Base-by-base conservation (phyloP, 805 yeast species). In the Nakazawaea populi region DNA sequence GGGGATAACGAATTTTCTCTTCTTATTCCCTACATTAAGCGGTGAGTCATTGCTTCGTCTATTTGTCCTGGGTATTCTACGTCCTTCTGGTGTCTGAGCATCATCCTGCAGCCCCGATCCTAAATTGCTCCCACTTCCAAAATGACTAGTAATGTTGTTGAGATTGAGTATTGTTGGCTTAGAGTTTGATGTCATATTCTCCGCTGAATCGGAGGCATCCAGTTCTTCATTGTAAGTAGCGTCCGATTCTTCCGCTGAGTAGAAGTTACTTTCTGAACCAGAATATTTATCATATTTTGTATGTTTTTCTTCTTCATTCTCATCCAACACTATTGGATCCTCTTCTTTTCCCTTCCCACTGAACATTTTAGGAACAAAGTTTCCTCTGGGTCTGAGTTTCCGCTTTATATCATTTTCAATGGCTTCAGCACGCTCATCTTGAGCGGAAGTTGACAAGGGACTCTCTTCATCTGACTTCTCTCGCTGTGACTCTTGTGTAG, bases 311-410 rank as follows among this genome's bases (percentile, higher is more conserved):
- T 36, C 47, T 39, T 39, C 42, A 14, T 36, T 8, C 14, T 59
- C 62, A 41, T 61, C 65, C 30, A 62, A 49, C 2, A 63, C 52
- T 18, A 63, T 60, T 1, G 68, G 68, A 39, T 63, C 66, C 18
- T 63, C 67, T 36, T 59, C 56, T 1, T 66, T 62, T 4, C 67
- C 68, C 1, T 50, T 50, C 24, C 60, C 66, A 5, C 64, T 66
- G 39, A 62, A 62, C 12, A 60, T 58, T 9, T 37, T n/a, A 11
- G 18, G n/a, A 12, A 2, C 14, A n/a, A 6, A 12, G 14, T 12
- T 37, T 37, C 40, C 40, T 11, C 35, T 32, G 11, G 35, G 35
- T 32, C 35, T 32, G 8, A 32, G 35, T 32, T 32, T 32, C 11
- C 35, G 35, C 11, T 32, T 32, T 11, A 32, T 11, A 32, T 32